These are phyloP conservation scores for Diospyros lotus DNA, from an alignment of 148 eudicot genomes.

Conservation along the genomic window DNA sequence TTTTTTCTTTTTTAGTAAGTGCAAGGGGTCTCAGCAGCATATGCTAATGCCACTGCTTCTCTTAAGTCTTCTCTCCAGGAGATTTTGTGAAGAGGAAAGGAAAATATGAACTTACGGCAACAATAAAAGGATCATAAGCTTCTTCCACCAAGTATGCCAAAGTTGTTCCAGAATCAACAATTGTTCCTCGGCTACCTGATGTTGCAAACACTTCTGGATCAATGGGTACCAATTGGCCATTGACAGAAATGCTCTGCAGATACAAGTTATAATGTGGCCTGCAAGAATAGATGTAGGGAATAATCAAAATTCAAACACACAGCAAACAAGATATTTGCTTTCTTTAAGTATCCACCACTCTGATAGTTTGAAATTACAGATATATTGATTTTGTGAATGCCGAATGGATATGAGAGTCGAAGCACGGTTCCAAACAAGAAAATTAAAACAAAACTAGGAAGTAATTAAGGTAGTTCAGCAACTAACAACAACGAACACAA, in stretches of 20 bases:
- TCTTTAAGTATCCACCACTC: not conserved
- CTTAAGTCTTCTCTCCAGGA: not conserved
- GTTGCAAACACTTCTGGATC: conserved; percentile 70
- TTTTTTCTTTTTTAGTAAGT: too few species aligned
- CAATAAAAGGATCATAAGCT: conserved; percentile 80
- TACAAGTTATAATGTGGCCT: conserved; percentile 91
- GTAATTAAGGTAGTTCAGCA: not conserved
- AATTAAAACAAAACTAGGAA: not conserved
- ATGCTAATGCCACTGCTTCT: not conserved
- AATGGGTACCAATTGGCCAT: conserved; percentile 73
- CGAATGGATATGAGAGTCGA: not conserved
- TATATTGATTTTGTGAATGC: not conserved
- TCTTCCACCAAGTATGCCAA: conserved; percentile 84
- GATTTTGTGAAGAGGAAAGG: not conserved
- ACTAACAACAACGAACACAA: not conserved
- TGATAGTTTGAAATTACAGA: not conserved
- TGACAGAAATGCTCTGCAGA: conserved; percentile 74
- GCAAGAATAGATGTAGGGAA: conserved; percentile 27
- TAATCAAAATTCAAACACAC: conserved; percentile 20
- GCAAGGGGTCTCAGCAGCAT: not conserved
- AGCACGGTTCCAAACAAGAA: not conserved
- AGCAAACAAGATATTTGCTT: not conserved
- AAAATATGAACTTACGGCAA: conserved; percentile 53
- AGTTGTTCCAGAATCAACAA: conserved; percentile 95
- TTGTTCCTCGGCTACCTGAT: conserved; percentile 71